These are phyloP conservation scores for Lindgomyces ingoldianus DNA, from an alignment of 495 filamentous ascomycete genomes.

Conservation along the genomic window DNA sequence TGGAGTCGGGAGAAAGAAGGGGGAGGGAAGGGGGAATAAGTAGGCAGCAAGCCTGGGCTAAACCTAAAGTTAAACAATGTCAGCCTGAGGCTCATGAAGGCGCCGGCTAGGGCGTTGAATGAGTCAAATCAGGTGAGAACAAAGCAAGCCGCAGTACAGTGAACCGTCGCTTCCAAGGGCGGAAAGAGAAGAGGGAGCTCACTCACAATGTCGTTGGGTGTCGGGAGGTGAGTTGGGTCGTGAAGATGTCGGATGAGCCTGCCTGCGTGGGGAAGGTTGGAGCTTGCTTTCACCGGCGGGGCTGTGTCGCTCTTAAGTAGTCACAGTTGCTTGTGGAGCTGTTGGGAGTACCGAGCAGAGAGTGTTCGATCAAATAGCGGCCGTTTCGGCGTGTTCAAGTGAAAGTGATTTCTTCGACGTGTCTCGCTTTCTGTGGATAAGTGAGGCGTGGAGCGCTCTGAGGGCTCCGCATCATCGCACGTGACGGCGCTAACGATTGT, in stretches of 20 bases:
- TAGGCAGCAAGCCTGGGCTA: conserved; percentile 34
- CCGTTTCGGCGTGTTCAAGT: not conserved
- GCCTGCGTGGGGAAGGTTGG: not conserved
- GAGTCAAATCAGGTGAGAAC: conserved; percentile 20
- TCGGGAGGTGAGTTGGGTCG: too few species aligned
- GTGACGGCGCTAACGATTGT: conserved; percentile 10
- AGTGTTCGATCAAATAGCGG: not conserved
- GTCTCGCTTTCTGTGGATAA: conserved; percentile 25
- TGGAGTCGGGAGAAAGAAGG: conserved; percentile 14
- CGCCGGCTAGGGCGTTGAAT: conserved; percentile 10
- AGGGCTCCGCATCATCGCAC: not conserved
- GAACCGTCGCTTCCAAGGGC: not conserved
- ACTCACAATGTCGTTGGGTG: conserved; percentile 1
- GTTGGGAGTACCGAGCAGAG: not conserved
- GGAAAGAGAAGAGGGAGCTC: not conserved
- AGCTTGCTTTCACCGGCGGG: not conserved
- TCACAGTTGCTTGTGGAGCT: not conserved
- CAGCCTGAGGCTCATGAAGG: conserved; percentile 31
- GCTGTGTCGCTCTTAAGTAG: not conserved
- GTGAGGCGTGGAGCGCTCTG: conserved; percentile 12
- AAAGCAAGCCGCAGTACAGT: not conserved
- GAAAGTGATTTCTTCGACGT: conserved; percentile 20
- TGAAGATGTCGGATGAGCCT: not conserved
- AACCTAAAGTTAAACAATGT: conserved; percentile 11
- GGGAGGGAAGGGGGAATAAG: conserved; percentile 4